Conservation (phyloP, 2,329 filamentous ascomycete genomes). For the Massarina eburnea region DNA sequence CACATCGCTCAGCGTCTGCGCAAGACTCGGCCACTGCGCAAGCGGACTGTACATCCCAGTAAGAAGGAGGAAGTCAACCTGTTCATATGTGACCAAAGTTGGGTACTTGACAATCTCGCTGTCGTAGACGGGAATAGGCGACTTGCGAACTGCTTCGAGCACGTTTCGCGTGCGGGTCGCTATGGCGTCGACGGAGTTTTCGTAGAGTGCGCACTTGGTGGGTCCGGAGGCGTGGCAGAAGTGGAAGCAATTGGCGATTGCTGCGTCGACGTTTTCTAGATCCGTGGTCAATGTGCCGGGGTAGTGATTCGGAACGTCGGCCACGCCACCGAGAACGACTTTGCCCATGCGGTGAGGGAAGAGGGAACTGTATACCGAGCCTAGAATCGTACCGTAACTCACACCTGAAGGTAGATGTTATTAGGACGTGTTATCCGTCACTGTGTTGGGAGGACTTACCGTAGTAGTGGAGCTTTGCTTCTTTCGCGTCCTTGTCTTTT, state of each 20-base stretch:
- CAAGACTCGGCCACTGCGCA: constrained; percentile 6
- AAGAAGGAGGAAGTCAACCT: constrained; percentile 5
- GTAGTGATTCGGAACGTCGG: constrained; percentile 47
- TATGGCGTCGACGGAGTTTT: constrained; percentile 8
- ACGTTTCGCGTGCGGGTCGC: constrained; percentile 4
- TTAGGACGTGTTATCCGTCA: neutral
- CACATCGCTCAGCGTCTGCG: constrained; percentile 6
- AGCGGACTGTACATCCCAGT: constrained; percentile 8
- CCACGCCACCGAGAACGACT: constrained; percentile 44
- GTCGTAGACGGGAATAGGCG: constrained; percentile 11
- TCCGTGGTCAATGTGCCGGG: constrained; percentile 11
- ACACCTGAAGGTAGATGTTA: neutral
- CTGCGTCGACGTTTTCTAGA: constrained; percentile 9
- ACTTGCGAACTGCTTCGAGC: constrained; percentile 3
- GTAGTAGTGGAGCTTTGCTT: constrained; percentile 39
- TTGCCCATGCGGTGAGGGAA: constrained; percentile 45
- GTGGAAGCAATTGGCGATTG: constrained; percentile 12
- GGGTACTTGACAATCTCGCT: constrained; percentile 2
- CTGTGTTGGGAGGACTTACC: constrained; percentile 28
- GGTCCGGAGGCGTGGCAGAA: constrained; percentile 9
- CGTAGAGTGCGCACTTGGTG: constrained; percentile 14
- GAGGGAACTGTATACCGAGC: constrained; percentile 47
- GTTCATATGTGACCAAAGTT: constrained; percentile 7
- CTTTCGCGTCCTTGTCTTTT: constrained; percentile 11
- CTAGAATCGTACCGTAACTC: constrained; percentile 47